Evolutionary conservation across 2,329 filamentous ascomycete genomes (phyloP).

Genomic region (Fusarium longipes): DNA sequence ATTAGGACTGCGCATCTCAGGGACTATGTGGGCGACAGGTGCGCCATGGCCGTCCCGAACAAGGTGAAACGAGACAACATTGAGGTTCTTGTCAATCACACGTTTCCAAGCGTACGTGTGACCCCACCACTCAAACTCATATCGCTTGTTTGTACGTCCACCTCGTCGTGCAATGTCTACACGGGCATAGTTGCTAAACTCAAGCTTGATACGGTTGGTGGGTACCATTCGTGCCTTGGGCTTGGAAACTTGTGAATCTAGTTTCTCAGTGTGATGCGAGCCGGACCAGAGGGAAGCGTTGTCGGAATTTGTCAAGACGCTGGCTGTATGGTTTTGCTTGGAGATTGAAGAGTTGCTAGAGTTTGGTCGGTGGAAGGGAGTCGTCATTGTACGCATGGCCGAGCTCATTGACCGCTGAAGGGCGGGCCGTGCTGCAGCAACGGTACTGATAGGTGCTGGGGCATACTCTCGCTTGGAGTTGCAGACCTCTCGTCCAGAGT

Average conservation of each 20-base stretch:
- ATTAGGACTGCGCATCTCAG: constrained; percentile 77
- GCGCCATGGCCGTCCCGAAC: constrained; percentile 70
- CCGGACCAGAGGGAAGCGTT: constrained; percentile 44
- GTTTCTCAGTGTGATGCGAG: constrained; percentile 36
- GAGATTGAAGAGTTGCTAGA: constrained; percentile 41
- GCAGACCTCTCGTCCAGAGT: constrained; percentile 93
- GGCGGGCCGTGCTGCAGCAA: constrained; percentile 56
- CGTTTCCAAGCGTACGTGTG: constrained; percentile 86
- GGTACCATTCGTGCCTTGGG: constrained; percentile 59
- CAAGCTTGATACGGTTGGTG: constrained; percentile 85
- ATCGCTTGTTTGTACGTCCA: constrained; percentile 75
- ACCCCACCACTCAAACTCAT: constrained; percentile 96
- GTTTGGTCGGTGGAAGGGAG: constrained; percentile 49
- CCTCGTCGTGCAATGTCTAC: constrained; percentile 80
- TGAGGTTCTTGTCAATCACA: constrained; percentile 75
- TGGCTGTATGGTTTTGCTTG: constrained; percentile 32
- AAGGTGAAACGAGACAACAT: constrained; percentile 81
- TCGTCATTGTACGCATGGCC: constrained; percentile 60
- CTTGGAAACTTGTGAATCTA: constrained; percentile 43
- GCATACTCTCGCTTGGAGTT: constrained; percentile 78
- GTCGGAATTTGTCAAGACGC: constrained; percentile 33
- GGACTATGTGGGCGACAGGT: constrained; percentile 85
- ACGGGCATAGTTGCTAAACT: constrained; percentile 97
- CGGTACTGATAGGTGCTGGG: constrained; percentile 32
- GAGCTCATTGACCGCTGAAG: constrained; percentile 58